Base-by-base conservation (phyloP, 805 yeast species). In the Zygosaccharomyces kombuchaensis region DNA sequence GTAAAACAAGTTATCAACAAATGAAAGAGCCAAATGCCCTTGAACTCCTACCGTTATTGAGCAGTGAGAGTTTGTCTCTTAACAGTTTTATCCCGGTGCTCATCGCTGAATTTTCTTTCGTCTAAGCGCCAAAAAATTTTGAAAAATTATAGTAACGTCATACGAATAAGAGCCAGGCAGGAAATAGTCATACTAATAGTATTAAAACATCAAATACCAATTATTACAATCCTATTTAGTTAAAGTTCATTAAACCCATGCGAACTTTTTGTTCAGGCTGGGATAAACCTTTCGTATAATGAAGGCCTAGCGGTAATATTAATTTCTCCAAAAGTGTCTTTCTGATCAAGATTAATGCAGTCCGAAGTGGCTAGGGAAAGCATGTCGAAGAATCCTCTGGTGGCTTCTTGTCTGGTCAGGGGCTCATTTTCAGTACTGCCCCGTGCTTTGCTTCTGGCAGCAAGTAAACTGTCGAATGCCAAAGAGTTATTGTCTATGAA, bases 311-410 rank as follows among this genome's bases (percentile, higher is more conserved):
- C 68, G 16, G 65, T 60, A 30, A 86, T 72, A n/a, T 52, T 54
- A 46, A 87, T 81, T 31, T 75, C 78, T 4, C 82, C 83, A 52
- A 81, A 87, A 16, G 83, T 55, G 32, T 68, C 69, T 6, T 73
- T 71, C 67, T 87, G 96, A 30, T 77, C 66, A 34, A 88, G 63
- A 12, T 70, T 68, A 37, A 89, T 68, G 44, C 91, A 82, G 54
- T 84, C 89, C 36, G 80, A 73, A 5, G 93, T 82, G 1, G 95
- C 95, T 46, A 89, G 71, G 3, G 88, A 91, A 54, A 89, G 71
- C 60, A 89, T 63, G 61, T 89, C 95, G 57, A 88, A 89, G 65
- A 89, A 89, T 44, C 86, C 52, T 34, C 48, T 53, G 43, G 65
- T 56, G 1, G 64, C 68, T 35, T 57, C 62, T 12, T 41, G 45